phyloP scores from a whole-genome alignment of 805 yeast genomes.

The Wilhelminamyces savonicus region DNA sequence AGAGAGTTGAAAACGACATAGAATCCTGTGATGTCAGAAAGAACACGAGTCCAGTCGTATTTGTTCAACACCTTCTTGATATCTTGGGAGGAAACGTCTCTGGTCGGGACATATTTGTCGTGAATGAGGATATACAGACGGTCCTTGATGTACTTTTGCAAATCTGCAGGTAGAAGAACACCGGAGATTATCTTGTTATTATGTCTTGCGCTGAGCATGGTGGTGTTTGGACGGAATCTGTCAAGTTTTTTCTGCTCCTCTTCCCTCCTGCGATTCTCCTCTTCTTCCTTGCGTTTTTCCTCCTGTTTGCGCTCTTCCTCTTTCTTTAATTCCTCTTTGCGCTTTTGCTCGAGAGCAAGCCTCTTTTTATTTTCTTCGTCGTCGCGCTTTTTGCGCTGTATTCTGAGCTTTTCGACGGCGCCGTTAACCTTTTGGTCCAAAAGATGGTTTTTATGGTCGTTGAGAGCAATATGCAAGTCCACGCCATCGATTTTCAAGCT shows the following conservation, averaged over 20 bases:
- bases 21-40: constrained; percentile 61
- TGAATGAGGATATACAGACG: constrained; percentile 55
- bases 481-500: constrained; percentile 47
- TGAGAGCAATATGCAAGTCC: constrained; percentile 46
- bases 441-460: constrained; percentile 36
- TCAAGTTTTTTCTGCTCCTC: constrained; percentile 2
- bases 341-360: neutral
- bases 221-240: constrained; percentile 24
- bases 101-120: constrained; percentile 43
- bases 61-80: constrained; percentile 51
- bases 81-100: constrained; percentile 46
- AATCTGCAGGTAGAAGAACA: constrained; percentile 41
- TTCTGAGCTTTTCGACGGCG: constrained; percentile 20
- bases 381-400: constrained; percentile 29
- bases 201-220: constrained; percentile 25
- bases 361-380: constrained; percentile 11
- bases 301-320: constrained; percentile 5
- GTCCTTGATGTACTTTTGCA: constrained; percentile 44
- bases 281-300: constrained; percentile 8
- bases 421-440: constrained; percentile 22
- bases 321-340: neutral
- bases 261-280: constrained; percentile 6
- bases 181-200: constrained; percentile 27
- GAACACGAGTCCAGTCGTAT: constrained; percentile 61
- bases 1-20: constrained; percentile 62